A percentile compares a stretch with the other conserved stretches of the same genome.
Conservation (phyloP, 2,329 filamentous ascomycete species). For the Truncatella angustata region DNA sequence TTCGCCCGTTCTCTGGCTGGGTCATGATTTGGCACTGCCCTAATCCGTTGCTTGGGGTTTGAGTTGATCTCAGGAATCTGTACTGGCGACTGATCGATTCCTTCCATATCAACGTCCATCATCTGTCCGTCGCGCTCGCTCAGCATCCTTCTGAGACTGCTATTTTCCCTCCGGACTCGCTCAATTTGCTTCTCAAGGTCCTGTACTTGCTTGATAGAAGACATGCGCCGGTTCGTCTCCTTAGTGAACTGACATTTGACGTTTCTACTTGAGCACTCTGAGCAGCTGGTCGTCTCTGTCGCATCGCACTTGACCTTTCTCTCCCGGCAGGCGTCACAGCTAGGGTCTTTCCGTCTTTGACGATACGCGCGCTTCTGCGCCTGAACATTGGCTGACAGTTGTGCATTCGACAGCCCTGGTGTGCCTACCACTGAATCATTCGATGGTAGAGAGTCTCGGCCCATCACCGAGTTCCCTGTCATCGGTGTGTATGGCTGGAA, state of each 20-base stretch:
- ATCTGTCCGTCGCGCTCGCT: slow-evolving; percentile 47
- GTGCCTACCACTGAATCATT: slow-evolving; percentile 56
- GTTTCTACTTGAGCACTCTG: slow-evolving; percentile 93
- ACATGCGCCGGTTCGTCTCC: slow-evolving; percentile 97
- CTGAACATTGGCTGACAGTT: slow-evolving; percentile 51
- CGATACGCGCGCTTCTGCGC: slow-evolving; percentile 92
- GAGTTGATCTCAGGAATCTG: slow-evolving; percentile 65
- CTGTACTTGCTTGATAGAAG: slow-evolving; percentile 98
- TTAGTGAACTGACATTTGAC: slow-evolving; percentile 99
- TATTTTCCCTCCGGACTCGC: slow-evolving; percentile 76
- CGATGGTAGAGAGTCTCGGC: slow-evolving; percentile 60
- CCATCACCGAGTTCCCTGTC: slow-evolving; percentile 47
- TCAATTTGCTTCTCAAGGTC: slow-evolving; percentile 92
- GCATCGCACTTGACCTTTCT: slow-evolving; percentile 88
- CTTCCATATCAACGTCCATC: slow-evolving; percentile 48
- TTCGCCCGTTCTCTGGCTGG: slow-evolving; percentile 70
- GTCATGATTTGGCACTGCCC: slow-evolving; percentile 63
- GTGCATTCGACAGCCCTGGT: slow-evolving; percentile 43
- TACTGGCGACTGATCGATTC: slow-evolving; percentile 47
- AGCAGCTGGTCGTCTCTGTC: slow-evolving; percentile 93
- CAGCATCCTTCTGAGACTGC: slow-evolving; percentile 66
- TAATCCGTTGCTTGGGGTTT: slow-evolving; percentile 62
- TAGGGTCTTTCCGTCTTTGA: slow-evolving; percentile 92
- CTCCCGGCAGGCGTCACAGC: slow-evolving; percentile 94
- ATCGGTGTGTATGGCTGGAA: slow-evolving; percentile 56